phyloP scores from a whole-genome alignment of 2,329 filamentous ascomycete species.

The Pseudogymnoascus verrucosus region DNA sequence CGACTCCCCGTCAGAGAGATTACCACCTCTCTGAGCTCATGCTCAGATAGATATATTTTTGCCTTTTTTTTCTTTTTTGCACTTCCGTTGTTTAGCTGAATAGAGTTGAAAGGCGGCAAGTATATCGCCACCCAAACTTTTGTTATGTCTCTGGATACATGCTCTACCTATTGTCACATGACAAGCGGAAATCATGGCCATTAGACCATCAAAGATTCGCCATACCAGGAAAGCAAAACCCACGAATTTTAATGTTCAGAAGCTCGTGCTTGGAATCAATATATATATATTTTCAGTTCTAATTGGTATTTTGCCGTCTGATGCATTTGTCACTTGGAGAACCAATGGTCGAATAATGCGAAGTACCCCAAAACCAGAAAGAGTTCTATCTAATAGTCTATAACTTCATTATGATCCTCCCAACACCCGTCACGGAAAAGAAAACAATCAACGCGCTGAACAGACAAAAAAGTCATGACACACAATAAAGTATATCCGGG shows the following conservation, averaged over 20 bases:
- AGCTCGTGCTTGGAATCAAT: background rate
- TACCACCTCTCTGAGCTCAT: constrained; percentile 9
- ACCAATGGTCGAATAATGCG: background rate
- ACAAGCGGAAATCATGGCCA: too few species aligned
- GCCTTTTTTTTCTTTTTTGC: background rate
- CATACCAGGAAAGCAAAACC: too few species aligned
- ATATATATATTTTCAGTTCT: background rate
- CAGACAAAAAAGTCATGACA: constrained; percentile 2
- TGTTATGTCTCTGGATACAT: background rate
- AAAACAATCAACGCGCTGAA: background rate
- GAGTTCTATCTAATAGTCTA: constrained; percentile 2
- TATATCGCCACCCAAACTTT: background rate
- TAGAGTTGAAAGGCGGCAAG: background rate
- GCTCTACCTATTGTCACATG: background rate
- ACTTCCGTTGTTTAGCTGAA: background rate
- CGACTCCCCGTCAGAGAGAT: constrained; percentile 16
- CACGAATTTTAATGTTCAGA: background rate
- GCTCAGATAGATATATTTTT: constrained; percentile 6
- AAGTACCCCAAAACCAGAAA: background rate
- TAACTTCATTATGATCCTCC: background rate
- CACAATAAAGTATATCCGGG: constrained; percentile 7
- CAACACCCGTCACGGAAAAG: constrained; percentile 1
- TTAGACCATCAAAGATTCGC: background rate
- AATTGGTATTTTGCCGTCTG: background rate
- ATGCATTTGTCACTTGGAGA: background rate